phyloP scores from a whole-genome alignment of 179 eudicot species.

The Gypsophila paniculata region DNA sequence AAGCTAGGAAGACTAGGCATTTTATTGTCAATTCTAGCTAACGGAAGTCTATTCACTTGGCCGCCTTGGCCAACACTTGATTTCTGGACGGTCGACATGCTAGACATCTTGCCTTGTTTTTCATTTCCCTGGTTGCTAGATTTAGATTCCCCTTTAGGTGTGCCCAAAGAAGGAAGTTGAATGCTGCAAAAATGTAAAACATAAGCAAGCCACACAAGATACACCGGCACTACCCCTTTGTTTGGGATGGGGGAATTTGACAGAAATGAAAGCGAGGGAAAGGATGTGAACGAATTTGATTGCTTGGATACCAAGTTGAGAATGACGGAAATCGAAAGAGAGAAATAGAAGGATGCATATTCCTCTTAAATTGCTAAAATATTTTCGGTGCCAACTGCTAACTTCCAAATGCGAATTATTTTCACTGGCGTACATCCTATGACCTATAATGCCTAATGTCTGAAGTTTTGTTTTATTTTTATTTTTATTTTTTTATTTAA shows the following conservation, averaged over 20 bases:
- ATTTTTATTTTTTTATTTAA: too few species aligned
- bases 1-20: slow-evolving; percentile 38
- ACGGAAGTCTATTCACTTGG: slow-evolving; percentile 30
- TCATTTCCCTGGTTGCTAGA: slow-evolving; percentile 28
- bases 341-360: not conserved
- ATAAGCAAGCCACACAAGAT: slow-evolving; percentile 9
- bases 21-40: slow-evolving; percentile 35
- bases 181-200: slow-evolving; percentile 30
- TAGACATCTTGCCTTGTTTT: slow-evolving; percentile 30
- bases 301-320: too few species aligned
- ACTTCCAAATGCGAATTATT: not conserved
- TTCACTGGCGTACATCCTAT: not conserved
- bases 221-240: not conserved
- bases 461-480: not conserved
- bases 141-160: slow-evolving; percentile 29
- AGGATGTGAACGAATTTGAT: too few species aligned
- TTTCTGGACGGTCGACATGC: slow-evolving; percentile 29
- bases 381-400: not conserved
- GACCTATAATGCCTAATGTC: not conserved
- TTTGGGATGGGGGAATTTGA: not conserved
- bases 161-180: slow-evolving; percentile 25
- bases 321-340: too few species aligned
- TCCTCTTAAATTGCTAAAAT: not conserved
- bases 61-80: slow-evolving; percentile 28
- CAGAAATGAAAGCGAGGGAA: too few species aligned